These are phyloP conservation scores for Coemansia sp. DNA, from an alignment of 192 early-diverging fungal genomes.

Conservation along the genomic window DNA sequence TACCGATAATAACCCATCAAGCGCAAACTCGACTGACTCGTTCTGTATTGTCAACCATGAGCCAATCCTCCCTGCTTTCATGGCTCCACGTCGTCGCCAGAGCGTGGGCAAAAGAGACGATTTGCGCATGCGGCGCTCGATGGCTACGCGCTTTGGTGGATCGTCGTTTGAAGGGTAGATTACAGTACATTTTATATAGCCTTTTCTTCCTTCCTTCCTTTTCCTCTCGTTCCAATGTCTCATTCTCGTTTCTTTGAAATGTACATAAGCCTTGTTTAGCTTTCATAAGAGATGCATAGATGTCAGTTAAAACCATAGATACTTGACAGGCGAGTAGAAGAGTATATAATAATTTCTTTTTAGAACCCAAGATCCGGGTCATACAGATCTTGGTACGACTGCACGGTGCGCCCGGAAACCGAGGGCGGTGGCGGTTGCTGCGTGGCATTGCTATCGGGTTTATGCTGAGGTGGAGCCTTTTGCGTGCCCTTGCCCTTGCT, in stretches of 20 bases:
- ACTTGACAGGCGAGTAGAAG: too few relatives aligned
- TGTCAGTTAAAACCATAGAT: too few relatives aligned
- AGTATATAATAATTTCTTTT: not conserved
- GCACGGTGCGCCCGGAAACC: slow-evolving; percentile 30
- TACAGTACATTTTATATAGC: not conserved
- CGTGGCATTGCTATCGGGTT: not conserved
- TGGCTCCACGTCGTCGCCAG: slow-evolving; percentile 9
- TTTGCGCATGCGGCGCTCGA: slow-evolving; percentile 4
- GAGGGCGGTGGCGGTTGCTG: not conserved
- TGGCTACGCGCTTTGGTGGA: slow-evolving; percentile 7
- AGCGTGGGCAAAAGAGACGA: slow-evolving; percentile 7
- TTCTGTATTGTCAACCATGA: slow-evolving; percentile 44
- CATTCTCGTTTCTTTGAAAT: slow-evolving; percentile 1
- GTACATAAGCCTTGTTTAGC: not conserved
- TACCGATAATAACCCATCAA: slow-evolving; percentile 9
- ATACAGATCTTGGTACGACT: slow-evolving; percentile 46
- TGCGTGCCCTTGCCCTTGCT: not conserved
- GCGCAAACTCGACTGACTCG: slow-evolving; percentile 43
- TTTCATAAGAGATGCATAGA: too few relatives aligned
- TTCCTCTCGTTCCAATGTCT: not conserved
- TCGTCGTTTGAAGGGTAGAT: slow-evolving; percentile 8
- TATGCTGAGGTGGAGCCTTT: not conserved
- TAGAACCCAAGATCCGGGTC: slow-evolving; percentile 46
- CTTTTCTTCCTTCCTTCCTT: not conserved
- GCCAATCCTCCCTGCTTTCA: slow-evolving; percentile 1